Evolutionary conservation across 352 stramenopile species (phyloP), one percentile per base, ranked within the genome.

Genomic region (Pythium brachiatum): DNA sequence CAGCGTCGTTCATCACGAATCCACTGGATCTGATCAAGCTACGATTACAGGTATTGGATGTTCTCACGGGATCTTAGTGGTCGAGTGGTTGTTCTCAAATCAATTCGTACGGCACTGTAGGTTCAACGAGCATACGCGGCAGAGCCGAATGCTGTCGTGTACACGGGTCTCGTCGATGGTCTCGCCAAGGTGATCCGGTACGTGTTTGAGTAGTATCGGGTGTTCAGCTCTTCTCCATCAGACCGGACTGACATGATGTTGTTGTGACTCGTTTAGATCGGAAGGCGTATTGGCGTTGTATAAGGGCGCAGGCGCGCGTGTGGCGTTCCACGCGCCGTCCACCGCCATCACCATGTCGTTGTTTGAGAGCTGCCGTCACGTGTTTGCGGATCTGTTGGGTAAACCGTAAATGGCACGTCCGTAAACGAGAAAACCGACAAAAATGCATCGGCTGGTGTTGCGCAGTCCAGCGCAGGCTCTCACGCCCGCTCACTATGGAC

Each of bases 11-110:
- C 66, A 64, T 99, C n/a, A 99, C 97, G 7, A 98, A 97, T 59
- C 97, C 97, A 12, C 72, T 99, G 20, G 97, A 99, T 65, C 86
- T 99, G 55, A 93, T 97, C 38, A 99, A 99, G 67, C 79, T 99
- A 6, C 83, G 96, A 18, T 78, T 99, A 9, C 97, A 99, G 87
- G 92, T 98, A 69, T 72, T 88, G 68, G n/a, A n/a, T n/a, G n/a
- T n/a, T n/a, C 44, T 15, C 29, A 25, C 31, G n/a, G n/a, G n/a
- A n/a, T n/a, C n/a, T n/a, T n/a, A n/a, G n/a, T n/a, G n/a, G n/a
- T n/a, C n/a, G n/a, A n/a, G n/a, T n/a, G n/a, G n/a, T n/a, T n/a
- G n/a, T n/a, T n/a, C n/a, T n/a, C n/a, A n/a, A n/a, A n/a, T n/a
- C n/a, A n/a, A n/a, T n/a, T n/a, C n/a, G n/a, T n/a, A n/a, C n/a